Base-by-base conservation (phyloP, 1,284 basidiomycete genomes). In the Fistulinella cinereoalba region DNA sequence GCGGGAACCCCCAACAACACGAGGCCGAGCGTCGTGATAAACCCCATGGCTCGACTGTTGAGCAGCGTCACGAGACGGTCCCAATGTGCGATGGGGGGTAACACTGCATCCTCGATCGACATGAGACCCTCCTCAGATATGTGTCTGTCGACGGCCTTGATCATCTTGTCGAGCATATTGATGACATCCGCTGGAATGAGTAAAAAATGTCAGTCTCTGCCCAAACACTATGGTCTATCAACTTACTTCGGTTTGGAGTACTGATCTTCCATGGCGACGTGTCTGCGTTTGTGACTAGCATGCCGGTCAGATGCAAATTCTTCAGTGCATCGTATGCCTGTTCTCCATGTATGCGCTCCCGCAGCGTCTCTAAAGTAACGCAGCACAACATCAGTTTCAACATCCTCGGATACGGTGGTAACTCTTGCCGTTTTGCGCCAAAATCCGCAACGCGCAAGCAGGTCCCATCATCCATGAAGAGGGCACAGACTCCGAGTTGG, bases 81-180 rank as follows among this genome's bases (percentile, higher is more conserved):
- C 56, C 56, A 55, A 15, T 61, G 56, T 9, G 22, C 6, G 24
- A 61, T 47, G 12, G 55, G 55, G 1, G 57, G 57, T 6, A 49
- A 34, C 9, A 61, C 19, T 1, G 44, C 8, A 9, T 56, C 57
- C 4, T 49, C 55, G 2, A 56, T 40, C 3, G 52, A 50, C 45
- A 59, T 49, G 22, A 62, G 46, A 22, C 49, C 49, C 3, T 64
- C 57, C 28, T 56, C 52, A 1, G 37, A 52, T 4, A 58, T 16
- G n/a, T 60, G 57, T 19, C 38, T 52, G 10, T 62, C 60, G 22
- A 63, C 27, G 0, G 51, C 43, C n/a, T 46, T 50, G 43, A 62
- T 54, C 60, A 66, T 47, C 37, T 58, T 65, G 19, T 62, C 57
- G 1, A 66, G 43, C 47, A 51, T 54, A 4, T 41, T 28, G 9